Evolutionary conservation across 768 basidiomycete species (phyloP).

Genomic region (Cystofilobasidium macerans): DNA sequence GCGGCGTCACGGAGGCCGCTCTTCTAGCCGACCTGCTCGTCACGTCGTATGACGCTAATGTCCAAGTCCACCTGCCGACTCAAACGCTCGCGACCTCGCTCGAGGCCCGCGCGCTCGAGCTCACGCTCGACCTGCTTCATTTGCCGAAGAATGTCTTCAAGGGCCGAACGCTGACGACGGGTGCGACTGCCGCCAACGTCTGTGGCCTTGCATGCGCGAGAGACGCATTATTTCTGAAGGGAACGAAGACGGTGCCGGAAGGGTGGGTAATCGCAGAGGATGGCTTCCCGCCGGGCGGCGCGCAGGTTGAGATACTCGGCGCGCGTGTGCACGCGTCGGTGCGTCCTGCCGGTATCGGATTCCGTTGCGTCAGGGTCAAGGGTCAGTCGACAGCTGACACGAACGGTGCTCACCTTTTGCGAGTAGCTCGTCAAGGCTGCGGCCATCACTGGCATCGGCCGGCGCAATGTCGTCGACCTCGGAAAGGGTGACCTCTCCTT

Average conservation of each 20-base stretch:
- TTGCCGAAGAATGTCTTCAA: conserved; percentile 30
- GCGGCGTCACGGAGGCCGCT: conserved; percentile 38
- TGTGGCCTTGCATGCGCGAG: conserved; percentile 42
- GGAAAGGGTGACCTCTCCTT: conserved; percentile 34
- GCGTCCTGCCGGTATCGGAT: too few relatives aligned
- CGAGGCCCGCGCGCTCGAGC: conserved; percentile 27
- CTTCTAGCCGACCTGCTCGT: conserved; percentile 41
- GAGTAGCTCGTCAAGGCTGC: conserved; percentile 39
- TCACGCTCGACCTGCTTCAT: conserved; percentile 30
- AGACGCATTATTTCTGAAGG: conserved; percentile 33
- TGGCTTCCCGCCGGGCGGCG: conserved; percentile 33
- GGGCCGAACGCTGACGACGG: conserved; percentile 41
- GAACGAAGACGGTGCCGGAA: conserved; percentile 30
- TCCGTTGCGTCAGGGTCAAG: too few relatives aligned
- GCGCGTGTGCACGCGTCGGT: conserved; percentile 40
- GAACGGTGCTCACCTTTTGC: too few relatives aligned
- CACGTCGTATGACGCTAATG: conserved; percentile 38
- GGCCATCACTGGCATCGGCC: conserved; percentile 40
- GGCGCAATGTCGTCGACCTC: conserved; percentile 38
- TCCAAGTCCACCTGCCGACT: conserved; percentile 36
- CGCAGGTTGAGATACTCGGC: conserved; percentile 36
- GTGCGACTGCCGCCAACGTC: conserved; percentile 42
- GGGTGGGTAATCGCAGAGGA: conserved; percentile 40
- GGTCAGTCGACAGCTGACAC: too few relatives aligned
- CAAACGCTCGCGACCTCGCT: conserved; percentile 30